These are phyloP conservation scores for Calonectria leucothoes DNA, from an alignment of 2,329 filamentous ascomycete genomes.

Conservation along the genomic window DNA sequence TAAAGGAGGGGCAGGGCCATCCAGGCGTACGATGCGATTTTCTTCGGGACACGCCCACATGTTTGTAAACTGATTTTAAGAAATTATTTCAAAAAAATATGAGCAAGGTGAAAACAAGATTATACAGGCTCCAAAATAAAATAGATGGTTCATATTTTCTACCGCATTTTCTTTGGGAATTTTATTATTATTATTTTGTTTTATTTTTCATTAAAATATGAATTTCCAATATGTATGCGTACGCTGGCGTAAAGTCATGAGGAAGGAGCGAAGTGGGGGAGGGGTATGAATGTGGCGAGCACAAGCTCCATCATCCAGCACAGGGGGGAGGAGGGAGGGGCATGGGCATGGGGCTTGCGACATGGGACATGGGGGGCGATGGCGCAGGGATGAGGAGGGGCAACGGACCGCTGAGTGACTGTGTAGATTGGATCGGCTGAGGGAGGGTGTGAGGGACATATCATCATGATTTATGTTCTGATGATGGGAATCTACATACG, in stretches of 20 bases:
- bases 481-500: neutral
- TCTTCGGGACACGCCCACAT: too few relatives aligned
- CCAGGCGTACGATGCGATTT: too few relatives aligned
- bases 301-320: conserved; percentile 2
- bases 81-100: too few relatives aligned
- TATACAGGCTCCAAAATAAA: too few relatives aligned
- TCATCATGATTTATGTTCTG: conserved; percentile 8
- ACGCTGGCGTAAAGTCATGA: too few relatives aligned
- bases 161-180: too few relatives aligned
- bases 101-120: too few relatives aligned
- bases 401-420: neutral
- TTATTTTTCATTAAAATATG: too few relatives aligned
- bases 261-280: conserved; percentile 9
- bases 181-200: too few relatives aligned
- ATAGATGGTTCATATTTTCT: too few relatives aligned
- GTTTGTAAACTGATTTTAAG: too few relatives aligned
- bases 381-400: neutral
- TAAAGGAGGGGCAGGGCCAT: conserved; percentile 18
- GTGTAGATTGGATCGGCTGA: conserved; percentile 6
- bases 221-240: too few relatives aligned
- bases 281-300: neutral
- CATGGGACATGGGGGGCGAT: neutral
- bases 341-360: neutral
- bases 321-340: neutral
- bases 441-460: conserved; percentile 23